Conservation (phyloP, 2,329 filamentous ascomycete species). For the Beauveria sp. region DNA sequence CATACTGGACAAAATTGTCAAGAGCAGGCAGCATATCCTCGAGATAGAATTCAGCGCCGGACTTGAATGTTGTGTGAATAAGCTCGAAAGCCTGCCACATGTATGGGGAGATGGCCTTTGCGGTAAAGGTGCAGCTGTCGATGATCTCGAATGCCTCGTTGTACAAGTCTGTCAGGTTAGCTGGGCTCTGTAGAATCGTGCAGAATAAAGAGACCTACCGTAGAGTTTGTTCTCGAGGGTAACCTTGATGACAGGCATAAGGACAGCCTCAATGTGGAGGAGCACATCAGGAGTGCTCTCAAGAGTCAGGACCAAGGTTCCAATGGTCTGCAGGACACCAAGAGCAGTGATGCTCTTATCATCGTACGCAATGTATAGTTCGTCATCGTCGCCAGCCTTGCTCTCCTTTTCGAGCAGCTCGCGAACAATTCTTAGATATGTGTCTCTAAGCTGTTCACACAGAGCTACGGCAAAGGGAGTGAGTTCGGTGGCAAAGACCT, state of each 20-base stretch:
- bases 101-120: constrained; percentile 87
- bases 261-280: constrained; percentile 84
- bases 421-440: constrained; percentile 86
- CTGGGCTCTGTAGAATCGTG: background rate
- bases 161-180: constrained; percentile 62
- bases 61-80: constrained; percentile 95
- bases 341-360: constrained; percentile 98
- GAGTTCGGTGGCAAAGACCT: constrained; percentile 94
- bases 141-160: constrained; percentile 99
- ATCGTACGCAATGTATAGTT: constrained; percentile 84
- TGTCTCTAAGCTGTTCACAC: constrained; percentile 91
- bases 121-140: constrained; percentile 96
- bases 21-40: constrained; percentile 98
- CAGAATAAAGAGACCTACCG: constrained; percentile 39
- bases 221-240: constrained; percentile 98
- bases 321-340: constrained; percentile 94
- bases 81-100: constrained; percentile 99
- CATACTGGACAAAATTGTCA: constrained; percentile 96
- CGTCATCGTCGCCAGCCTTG: constrained; percentile 67
- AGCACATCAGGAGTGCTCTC: constrained; percentile 97
- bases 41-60: constrained; percentile 90
- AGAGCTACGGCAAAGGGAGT: constrained; percentile 95
- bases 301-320: constrained; percentile 89
- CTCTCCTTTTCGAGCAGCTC: constrained; percentile 86
- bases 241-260: constrained; percentile 95